Conservation (phyloP, 2,329 filamentous ascomycete species). For the Ampelomyces quisqualis region DNA sequence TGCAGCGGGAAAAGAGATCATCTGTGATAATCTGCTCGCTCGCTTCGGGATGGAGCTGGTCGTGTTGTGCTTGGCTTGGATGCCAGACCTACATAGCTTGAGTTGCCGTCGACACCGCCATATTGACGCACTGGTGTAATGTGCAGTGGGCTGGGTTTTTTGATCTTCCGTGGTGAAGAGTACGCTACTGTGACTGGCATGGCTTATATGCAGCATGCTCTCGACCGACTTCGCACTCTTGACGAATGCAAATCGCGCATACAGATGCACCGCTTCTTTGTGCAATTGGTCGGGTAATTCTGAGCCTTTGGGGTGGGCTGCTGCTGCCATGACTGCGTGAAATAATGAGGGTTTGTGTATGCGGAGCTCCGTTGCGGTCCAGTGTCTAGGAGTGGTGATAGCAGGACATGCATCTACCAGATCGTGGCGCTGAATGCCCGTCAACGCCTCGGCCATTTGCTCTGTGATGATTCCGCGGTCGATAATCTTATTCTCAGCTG, state of each 20-base stretch:
- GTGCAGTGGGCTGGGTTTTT: conserved; percentile 33
- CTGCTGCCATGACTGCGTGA: conserved; percentile 41
- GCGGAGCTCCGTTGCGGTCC: conserved; percentile 34
- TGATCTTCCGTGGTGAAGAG: conserved; percentile 40
- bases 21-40: conserved; percentile 33
- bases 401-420: conserved; percentile 33
- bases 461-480: conserved; percentile 36
- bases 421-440: conserved; percentile 35
- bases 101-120: conserved; percentile 41
- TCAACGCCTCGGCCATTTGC: conserved; percentile 31
- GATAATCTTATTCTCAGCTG: conserved; percentile 36
- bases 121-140: conserved; percentile 41
- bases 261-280: conserved; percentile 38
- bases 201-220: conserved; percentile 39
- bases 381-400: conserved; percentile 32
- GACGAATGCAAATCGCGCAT: conserved; percentile 37
- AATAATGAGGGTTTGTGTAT: conserved; percentile 38
- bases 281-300: conserved; percentile 35
- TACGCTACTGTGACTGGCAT: conserved; percentile 39
- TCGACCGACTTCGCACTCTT: conserved; percentile 43
- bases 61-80: conserved; percentile 42
- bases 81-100: conserved; percentile 40
- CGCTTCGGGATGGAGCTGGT: conserved; percentile 42
- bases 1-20: conserved; percentile 35
- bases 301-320: conserved; percentile 36